These are phyloP conservation scores for Cyphellophora europaea DNA, from an alignment of 2,329 filamentous ascomycete species.

Conservation along the genomic window DNA sequence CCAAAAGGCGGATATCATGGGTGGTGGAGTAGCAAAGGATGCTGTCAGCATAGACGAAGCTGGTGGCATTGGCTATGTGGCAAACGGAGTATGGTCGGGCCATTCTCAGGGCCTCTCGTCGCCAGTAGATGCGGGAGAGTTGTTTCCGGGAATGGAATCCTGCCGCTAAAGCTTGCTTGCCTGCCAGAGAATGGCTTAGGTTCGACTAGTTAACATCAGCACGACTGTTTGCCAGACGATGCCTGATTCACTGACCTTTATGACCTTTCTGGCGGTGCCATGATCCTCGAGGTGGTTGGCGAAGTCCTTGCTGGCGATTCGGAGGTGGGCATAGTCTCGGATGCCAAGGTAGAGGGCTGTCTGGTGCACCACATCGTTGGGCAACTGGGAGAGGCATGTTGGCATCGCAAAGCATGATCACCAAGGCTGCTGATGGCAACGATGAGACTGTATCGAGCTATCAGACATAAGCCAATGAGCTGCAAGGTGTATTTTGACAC, in stretches of 20 bases:
- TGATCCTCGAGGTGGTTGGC: slow-evolving; percentile 12
- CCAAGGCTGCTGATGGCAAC: no score
- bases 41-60: slow-evolving; percentile 55
- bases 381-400: slow-evolving; percentile 36
- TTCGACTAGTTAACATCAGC: neutral
- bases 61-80: slow-evolving; percentile 49
- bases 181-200: neutral
- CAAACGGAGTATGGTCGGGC: slow-evolving; percentile 54
- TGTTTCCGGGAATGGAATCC: neutral
- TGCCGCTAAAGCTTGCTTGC: neutral
- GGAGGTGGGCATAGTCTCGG: slow-evolving; percentile 48
- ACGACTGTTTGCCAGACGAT: neutral
- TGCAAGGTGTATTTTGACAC: no score
- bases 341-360: slow-evolving; percentile 47
- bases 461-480: no score
- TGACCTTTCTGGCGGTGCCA: neutral
- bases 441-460: no score
- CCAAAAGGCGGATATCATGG: slow-evolving; percentile 47
- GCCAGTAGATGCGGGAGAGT: neutral
- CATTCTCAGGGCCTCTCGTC: slow-evolving; percentile 24
- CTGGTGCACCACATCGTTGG: slow-evolving; percentile 56
- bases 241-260: neutral
- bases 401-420: no score
- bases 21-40: slow-evolving; percentile 54
- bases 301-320: slow-evolving; percentile 7